Percentiles rank a stretch among this genome's conserved stretches.
These are phyloP conservation scores for Jaltomata sinuosa DNA, from an alignment of 257 asterid genomes.

Conservation along the genomic window DNA sequence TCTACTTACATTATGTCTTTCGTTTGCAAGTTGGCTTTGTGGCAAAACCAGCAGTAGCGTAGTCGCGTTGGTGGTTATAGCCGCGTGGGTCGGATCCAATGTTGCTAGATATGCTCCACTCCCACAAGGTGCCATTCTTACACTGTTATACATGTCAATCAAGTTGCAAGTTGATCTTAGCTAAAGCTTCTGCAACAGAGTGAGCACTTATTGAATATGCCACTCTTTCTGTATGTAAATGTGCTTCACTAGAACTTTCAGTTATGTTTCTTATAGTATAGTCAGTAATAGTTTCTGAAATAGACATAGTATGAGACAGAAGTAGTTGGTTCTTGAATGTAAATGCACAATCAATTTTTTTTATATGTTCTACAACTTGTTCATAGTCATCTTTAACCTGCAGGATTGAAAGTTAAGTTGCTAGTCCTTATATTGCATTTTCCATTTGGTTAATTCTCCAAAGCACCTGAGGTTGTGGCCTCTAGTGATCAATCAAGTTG, in stretches of 20 bases:
- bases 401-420: neutral
- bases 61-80: slow-evolving; percentile 53
- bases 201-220: neutral
- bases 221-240: neutral
- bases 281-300: neutral
- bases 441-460: neutral
- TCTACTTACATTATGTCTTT: slow-evolving; percentile 54
- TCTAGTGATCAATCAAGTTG: neutral
- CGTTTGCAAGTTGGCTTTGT: slow-evolving; percentile 75
- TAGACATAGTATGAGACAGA: neutral
- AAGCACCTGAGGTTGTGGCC: neutral
- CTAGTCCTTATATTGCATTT: neutral
- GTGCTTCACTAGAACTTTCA: neutral
- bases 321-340: neutral
- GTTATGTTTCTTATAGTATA: neutral
- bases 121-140: slow-evolving; percentile 85
- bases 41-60: slow-evolving; percentile 76
- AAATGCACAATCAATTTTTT: neutral
- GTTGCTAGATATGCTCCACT: slow-evolving; percentile 61
- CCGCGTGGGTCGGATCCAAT: slow-evolving; percentile 76
- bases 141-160: slow-evolving; percentile 78
- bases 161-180: slow-evolving; percentile 61
- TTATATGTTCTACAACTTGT: neutral
- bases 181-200: slow-evolving; percentile 11
- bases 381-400: neutral